phyloP scores from a whole-genome alignment of 192 early-diverging fungal genomes.

The Coemansia sp. region DNA sequence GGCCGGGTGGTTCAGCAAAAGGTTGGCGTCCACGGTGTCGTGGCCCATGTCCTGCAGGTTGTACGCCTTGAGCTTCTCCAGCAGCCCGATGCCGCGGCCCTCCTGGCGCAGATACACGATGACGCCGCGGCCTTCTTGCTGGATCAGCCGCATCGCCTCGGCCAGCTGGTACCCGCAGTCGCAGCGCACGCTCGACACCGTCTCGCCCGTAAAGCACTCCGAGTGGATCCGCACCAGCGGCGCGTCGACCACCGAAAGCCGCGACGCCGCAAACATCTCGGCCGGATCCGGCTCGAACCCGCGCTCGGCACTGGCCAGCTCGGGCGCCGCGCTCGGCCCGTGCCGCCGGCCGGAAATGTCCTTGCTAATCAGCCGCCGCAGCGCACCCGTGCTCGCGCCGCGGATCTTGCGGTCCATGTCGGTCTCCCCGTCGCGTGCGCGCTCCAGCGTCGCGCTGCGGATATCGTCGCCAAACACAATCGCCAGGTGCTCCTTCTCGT shows the following conservation, averaged over 20 bases:
- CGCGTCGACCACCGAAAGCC: conserved; percentile 35
- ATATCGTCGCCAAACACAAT: conserved; percentile 90
- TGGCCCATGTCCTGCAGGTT: conserved; percentile 95
- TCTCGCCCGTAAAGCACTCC: conserved; percentile 97
- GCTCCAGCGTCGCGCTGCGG: conserved; percentile 65
- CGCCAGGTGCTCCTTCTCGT: conserved; percentile 91
- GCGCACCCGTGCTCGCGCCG: conserved; percentile 68
- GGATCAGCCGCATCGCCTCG: conserved; percentile 87
- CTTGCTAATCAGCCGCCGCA: conserved; percentile 42
- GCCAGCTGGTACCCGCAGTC: conserved; percentile 96
- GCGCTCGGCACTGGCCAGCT: not conserved
- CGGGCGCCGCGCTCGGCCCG: not conserved
- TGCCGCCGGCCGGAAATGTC: conserved; percentile 23
- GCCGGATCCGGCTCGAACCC: conserved; percentile 32
- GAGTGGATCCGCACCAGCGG: conserved; percentile 93
- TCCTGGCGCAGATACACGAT: conserved; percentile 96
- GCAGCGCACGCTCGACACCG: conserved; percentile 83
- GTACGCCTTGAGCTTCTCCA: conserved; percentile 95
- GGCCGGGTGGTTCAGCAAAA: conserved; percentile 84
- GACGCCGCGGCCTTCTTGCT: conserved; percentile 80
- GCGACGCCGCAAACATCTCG: conserved; percentile 33
- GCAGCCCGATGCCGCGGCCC: conserved; percentile 91
- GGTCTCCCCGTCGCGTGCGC: conserved; percentile 64
- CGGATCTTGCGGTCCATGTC: conserved; percentile 75
- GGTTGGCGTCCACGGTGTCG: conserved; percentile 91